Conservation (phyloP, 805 yeast genomes). For the Metschnikowia henanensis region DNA sequence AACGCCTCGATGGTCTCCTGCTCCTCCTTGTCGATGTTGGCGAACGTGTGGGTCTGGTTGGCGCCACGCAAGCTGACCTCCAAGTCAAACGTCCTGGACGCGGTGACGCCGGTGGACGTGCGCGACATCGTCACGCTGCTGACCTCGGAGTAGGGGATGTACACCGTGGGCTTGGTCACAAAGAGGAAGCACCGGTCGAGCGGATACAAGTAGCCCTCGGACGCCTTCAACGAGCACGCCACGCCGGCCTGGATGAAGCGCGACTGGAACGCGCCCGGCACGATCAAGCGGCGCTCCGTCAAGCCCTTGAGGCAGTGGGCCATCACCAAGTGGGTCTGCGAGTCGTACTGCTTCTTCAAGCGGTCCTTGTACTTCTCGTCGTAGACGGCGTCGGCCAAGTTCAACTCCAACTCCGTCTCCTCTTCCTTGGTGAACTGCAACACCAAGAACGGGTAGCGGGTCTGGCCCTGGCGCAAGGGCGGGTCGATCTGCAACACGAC, state of each 20-base stretch:
- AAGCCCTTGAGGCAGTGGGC: constrained; percentile 88
- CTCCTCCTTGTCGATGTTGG: constrained; percentile 87
- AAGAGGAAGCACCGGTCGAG: constrained; percentile 88
- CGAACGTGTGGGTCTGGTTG: constrained; percentile 72
- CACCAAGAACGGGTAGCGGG: constrained; percentile 89
- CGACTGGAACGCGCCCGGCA: constrained; percentile 81
- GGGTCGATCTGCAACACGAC: constrained; percentile 92
- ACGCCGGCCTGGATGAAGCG: constrained; percentile 82
- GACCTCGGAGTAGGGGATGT: constrained; percentile 84
- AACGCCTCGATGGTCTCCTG: constrained; percentile 76
- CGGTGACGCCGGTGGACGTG: constrained; percentile 71
- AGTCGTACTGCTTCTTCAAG: constrained; percentile 74
- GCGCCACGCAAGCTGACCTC: constrained; percentile 71
- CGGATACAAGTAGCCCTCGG: constrained; percentile 93
- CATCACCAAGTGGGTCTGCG: constrained; percentile 82
- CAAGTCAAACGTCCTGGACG: constrained; percentile 90
- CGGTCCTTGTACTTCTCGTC: constrained; percentile 72
- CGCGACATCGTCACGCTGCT: constrained; percentile 80
- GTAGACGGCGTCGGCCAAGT: constrained; percentile 80
- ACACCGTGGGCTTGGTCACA: constrained; percentile 91
- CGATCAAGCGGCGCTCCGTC: constrained; percentile 79
- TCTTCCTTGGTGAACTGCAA: constrained; percentile 89
- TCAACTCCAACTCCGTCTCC: constrained; percentile 86
- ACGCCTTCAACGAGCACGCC: constrained; percentile 89
- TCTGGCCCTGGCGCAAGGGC: constrained; percentile 97